These are phyloP conservation scores for Kazachstania psychrophila DNA, from an alignment of 805 yeast genomes.

Conservation along the genomic window DNA sequence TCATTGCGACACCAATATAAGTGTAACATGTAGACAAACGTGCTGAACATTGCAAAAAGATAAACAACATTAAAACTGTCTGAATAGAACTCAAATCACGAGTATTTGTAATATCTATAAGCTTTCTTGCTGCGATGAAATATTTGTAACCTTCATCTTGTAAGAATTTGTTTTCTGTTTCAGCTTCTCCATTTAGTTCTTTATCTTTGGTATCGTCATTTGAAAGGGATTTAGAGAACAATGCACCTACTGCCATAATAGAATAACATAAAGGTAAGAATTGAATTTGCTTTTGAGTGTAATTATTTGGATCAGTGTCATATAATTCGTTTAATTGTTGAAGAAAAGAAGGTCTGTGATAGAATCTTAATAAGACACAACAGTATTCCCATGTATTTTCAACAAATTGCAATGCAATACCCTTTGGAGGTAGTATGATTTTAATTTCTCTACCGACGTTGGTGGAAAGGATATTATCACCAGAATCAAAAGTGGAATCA, in stretches of 20 bases:
- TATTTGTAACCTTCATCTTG: conserved; percentile 69
- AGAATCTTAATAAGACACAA: conserved; percentile 73
- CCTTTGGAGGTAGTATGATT: conserved; percentile 67
- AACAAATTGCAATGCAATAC: conserved; percentile 61
- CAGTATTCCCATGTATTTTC: conserved; percentile 80
- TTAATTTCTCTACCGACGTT: conserved; percentile 42
- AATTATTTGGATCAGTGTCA: conserved; percentile 66
- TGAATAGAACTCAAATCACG: conserved; percentile 77
- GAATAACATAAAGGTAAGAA: conserved; percentile 77
- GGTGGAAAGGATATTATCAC: not conserved
- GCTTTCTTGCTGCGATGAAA: conserved; percentile 75
- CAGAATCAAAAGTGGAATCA: conserved; percentile 3
- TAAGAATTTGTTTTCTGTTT: conserved; percentile 24
- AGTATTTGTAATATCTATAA: conserved; percentile 80
- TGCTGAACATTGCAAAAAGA: conserved; percentile 79
- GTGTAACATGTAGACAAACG: conserved; percentile 83
- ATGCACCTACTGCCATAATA: conserved; percentile 77
- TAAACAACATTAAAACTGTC: conserved; percentile 75
- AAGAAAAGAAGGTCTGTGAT: conserved; percentile 76
- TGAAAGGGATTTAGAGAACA: conserved; percentile 42
- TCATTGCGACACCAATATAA: conserved; percentile 78
- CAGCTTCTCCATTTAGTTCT: conserved; percentile 2
- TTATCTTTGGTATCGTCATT: not conserved
- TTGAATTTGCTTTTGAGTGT: conserved; percentile 67
- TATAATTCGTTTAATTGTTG: conserved; percentile 68